Base-by-base conservation (phyloP, 345 rosid species). In the Tarenaya hassleriana region DNA sequence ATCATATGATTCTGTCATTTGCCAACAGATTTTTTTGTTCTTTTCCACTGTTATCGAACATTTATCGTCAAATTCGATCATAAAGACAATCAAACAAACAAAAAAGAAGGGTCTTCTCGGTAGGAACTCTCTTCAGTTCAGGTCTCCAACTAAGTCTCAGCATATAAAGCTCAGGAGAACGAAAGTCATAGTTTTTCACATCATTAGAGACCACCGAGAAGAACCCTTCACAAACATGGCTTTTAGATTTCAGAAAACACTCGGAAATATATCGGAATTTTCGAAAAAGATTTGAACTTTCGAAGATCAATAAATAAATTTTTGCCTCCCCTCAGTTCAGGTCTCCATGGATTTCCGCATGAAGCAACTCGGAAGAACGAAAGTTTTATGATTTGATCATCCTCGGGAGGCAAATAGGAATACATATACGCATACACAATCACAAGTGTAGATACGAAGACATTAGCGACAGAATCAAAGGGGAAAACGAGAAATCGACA, bases 321-420 rank as follows among this genome's bases (percentile, higher is more conserved):
- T 12, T 65, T 68, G 60, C 51, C 50, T 56, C 77, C 61, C 76
- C 66, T 75, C 84, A 79, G 81, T 64, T 79, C 78, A 79, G 81
- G 77, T 79, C 75, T 75, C 77, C 76, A 70, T 59, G 14, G 0
- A 37, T 71, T 68, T 77, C 58, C 81, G 68, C 35, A 16, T 50
- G 33, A 15, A 4, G 40, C 4, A 38, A 62, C 66, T 79, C 72
- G 61, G 79, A 48, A 79, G 79, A 75, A 79, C 79, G 84, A 75
- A 79, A 71, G 73, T 69, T 56, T 34, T 32, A 12, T 20, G 11
- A 16, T 21, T 17, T 40, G 10, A 66, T 60, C 73, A 69, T 75
- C 81, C 69, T 60, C 32, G 73, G n/a, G 81, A 69, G 73, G 70
- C 75, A 41, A 24, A 24, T 24, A 24, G 3, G 3, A 24, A 24